Conservation (phyloP, 495 filamentous ascomycete species). For the Cudoniella acicularis region DNA sequence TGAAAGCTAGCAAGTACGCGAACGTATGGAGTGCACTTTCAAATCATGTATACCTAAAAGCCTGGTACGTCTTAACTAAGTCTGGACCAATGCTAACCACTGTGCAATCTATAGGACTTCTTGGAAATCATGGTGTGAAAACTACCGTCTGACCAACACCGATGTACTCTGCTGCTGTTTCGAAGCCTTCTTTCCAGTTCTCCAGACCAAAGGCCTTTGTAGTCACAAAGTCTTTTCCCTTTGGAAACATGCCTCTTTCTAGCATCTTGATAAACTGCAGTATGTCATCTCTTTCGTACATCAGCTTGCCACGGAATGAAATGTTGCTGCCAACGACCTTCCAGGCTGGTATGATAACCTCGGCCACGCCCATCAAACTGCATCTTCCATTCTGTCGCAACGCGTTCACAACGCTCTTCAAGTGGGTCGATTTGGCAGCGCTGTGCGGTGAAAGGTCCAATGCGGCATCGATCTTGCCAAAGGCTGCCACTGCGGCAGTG, state of each 20-base stretch:
- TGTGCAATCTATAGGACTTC: background rate
- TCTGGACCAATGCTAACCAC: background rate
- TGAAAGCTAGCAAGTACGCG: too few relatives aligned
- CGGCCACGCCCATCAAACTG: background rate
- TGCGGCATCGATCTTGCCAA: slow-evolving; percentile 34
- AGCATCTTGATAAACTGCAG: slow-evolving; percentile 30
- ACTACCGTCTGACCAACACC: slow-evolving; percentile 28
- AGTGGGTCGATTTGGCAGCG: slow-evolving; percentile 32
- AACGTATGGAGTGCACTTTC: too few relatives aligned
- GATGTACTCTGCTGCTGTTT: slow-evolving; percentile 26
- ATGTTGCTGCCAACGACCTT: slow-evolving; percentile 27
- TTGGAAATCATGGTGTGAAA: slow-evolving; percentile 18
- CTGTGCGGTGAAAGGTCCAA: slow-evolving; percentile 44
- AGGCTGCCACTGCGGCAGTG: slow-evolving; percentile 26
- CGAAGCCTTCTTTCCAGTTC: slow-evolving; percentile 30
- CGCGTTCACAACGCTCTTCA: slow-evolving; percentile 36
- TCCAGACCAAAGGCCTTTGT: slow-evolving; percentile 28
- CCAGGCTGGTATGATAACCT: slow-evolving; percentile 2
- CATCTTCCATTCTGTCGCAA: slow-evolving; percentile 35
- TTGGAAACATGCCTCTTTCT: slow-evolving; percentile 30
- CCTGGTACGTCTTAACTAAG: background rate
- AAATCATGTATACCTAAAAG: background rate
- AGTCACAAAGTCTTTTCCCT: slow-evolving; percentile 26
- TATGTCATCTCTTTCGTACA: slow-evolving; percentile 35
- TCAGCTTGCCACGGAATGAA: slow-evolving; percentile 36